Evolutionary conservation across 1,284 basidiomycete species (phyloP), one percentile per base, ranked within the genome.

Genomic region (Athelia psychrophila): DNA sequence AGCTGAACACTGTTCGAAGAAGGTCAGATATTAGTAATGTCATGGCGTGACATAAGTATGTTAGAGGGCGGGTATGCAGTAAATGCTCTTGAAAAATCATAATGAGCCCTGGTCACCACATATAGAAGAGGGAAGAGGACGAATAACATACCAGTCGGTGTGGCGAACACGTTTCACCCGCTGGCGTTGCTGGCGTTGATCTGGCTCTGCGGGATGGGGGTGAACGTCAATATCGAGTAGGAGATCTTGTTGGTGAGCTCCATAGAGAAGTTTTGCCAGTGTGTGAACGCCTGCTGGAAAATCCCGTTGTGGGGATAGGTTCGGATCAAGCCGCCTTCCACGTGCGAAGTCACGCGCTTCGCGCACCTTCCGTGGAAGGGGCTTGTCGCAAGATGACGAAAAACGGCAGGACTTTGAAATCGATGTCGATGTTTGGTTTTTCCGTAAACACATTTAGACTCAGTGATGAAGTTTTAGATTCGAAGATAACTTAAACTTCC

Each of bases 111-210:
- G 10, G 33, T 12, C n/a, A 12, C 33, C 33, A 35, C n/a, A n/a
- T n/a, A n/a, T n/a, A n/a, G n/a, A 35, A 35, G 12, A 10, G 33
- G 10, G 33, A 35, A n/a, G 10, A 35, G 33, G 33, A 64, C 62
- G n/a, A 61, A 59, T 52, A 68, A 73, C 23, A 64, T 64, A 13
- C 63, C 65, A 38, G 60, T 38, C 3, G 70, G 68, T 3, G 72
- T 61, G 51, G 68, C 60, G 42, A 74, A 69, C 8, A 65, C 63
- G 49, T 72, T 71, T 12, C 68, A 64, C 8, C 69, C 70, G 18
- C 60, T 62, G 8, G 55, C 58, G 22, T 58, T 56, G 2, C 70
- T 67, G 6, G 64, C 62, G 23, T 58, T 44, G 53, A 71, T 67
- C 50, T 72, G 69, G 5, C 66, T 63, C n/a, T 66, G 52, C 3